Conservation (phyloP, 1,284 basidiomycete species). For the Melampsora americana region DNA sequence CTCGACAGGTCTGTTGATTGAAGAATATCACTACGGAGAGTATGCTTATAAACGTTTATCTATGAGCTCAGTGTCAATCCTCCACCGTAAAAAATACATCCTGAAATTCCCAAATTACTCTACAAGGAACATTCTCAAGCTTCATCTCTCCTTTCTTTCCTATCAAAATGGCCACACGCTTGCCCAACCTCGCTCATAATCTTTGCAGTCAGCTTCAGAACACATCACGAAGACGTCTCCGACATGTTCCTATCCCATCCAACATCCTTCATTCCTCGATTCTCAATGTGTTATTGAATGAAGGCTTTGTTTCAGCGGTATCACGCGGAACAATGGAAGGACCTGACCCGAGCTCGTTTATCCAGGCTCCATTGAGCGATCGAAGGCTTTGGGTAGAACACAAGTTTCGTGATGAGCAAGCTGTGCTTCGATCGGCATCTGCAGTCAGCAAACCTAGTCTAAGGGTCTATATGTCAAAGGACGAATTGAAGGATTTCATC, state of each 20-base stretch:
- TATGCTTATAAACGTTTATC: too few species aligned
- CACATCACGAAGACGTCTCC: constrained; percentile 76
- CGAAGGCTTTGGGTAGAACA: constrained; percentile 35
- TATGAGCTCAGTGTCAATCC: too few species aligned
- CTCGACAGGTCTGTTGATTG: too few species aligned
- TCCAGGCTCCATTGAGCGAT: constrained; percentile 7
- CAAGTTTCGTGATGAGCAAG: constrained; percentile 39
- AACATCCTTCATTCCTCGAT: constrained; percentile 77
- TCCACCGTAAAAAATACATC: too few species aligned
- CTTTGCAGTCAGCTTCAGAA: constrained; percentile 82
- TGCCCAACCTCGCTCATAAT: constrained; percentile 55
- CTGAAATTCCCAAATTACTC: too few species aligned
- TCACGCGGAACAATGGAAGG: constrained; percentile 71
- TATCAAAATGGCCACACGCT: constrained; percentile 18
- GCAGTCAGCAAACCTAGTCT: constrained; percentile 38
- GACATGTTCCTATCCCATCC: constrained; percentile 68
- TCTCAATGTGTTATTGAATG: constrained; percentile 75
- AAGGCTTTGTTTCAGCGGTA: constrained; percentile 76
- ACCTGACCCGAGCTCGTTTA: constrained; percentile 53
- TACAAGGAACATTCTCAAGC: too few species aligned
- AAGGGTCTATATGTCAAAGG: constrained; percentile 8
- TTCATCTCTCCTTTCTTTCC: too few species aligned
- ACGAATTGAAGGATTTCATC: constrained; percentile 17
- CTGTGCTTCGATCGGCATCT: constrained; percentile 4
- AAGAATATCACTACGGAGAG: too few species aligned